Evolutionary conservation across 2,329 filamentous ascomycete species (phyloP).

Genomic region (Xylaria sp.): DNA sequence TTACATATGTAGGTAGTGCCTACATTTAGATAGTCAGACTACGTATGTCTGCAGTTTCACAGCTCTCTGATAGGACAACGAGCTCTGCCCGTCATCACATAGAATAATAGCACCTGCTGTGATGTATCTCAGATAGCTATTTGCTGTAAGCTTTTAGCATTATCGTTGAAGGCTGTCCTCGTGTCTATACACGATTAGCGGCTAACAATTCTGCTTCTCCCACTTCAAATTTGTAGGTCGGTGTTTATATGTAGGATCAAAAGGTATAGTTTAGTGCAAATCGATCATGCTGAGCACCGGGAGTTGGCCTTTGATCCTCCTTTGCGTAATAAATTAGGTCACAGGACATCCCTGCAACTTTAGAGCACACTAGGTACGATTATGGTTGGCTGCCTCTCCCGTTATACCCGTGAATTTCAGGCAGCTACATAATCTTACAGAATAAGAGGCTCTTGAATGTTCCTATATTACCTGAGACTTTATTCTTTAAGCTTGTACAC

Average conservation of each 20-base stretch:
- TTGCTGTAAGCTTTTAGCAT: neutral
- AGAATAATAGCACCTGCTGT: neutral
- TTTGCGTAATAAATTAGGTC: neutral
- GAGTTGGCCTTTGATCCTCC: neutral
- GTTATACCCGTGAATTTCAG: constrained; percentile 1
- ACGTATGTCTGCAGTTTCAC: neutral
- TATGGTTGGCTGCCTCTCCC: neutral
- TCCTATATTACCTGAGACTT: neutral
- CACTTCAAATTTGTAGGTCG: neutral
- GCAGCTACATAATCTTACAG: constrained; percentile 21
- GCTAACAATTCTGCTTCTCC: neutral
- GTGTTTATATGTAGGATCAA: neutral
- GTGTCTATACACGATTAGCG: neutral
- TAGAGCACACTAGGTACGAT: neutral
- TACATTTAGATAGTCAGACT: too few species aligned
- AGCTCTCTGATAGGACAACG: neutral
- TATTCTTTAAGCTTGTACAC: neutral
- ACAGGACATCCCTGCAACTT: constrained; percentile 5
- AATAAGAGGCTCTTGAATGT: neutral
- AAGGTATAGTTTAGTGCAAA: neutral
- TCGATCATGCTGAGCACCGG: neutral
- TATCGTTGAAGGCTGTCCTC: neutral
- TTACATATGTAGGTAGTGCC: too few species aligned
- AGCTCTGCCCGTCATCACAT: neutral
- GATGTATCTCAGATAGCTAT: neutral